Evolutionary conservation across 2,329 filamentous ascomycete species (phyloP).

Genomic region (Cercospora sesami): DNA sequence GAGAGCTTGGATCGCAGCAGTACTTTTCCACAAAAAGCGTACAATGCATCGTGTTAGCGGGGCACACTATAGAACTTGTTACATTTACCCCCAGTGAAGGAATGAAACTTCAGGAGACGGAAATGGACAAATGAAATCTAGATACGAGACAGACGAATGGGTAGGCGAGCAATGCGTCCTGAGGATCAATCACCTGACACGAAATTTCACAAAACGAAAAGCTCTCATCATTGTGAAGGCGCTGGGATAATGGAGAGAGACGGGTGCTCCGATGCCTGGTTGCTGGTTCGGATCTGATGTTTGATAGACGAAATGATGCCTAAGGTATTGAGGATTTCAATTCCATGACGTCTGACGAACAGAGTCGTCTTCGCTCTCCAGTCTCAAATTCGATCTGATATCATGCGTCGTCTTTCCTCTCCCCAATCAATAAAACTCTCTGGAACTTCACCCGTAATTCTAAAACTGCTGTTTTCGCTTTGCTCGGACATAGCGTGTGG

Average conservation of each 20-base stretch:
- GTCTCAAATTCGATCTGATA: too few species aligned
- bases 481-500: not conserved
- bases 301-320: not conserved
- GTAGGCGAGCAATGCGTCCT: not conserved
- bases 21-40: not conserved
- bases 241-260: slow-evolving; percentile 7
- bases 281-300: not conserved
- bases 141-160: slow-evolving; percentile 4
- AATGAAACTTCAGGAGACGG: not conserved
- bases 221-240: slow-evolving; percentile 5
- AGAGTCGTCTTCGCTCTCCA: too few species aligned
- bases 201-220: not conserved
- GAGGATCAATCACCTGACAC: not conserved
- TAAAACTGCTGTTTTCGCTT: not conserved
- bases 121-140: not conserved
- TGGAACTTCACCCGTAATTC: not conserved
- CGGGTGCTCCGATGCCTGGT: slow-evolving; percentile 7
- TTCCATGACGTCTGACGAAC: too few species aligned
- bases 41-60: not conserved
- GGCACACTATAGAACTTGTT: not conserved
- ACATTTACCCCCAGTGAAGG: not conserved
- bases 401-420: not conserved
- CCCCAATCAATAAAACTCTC: not conserved
- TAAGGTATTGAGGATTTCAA: too few species aligned
- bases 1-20: not conserved